Conservation (phyloP, 2,329 filamentous ascomycete genomes). For the Aspergillus arachidicola region DNA sequence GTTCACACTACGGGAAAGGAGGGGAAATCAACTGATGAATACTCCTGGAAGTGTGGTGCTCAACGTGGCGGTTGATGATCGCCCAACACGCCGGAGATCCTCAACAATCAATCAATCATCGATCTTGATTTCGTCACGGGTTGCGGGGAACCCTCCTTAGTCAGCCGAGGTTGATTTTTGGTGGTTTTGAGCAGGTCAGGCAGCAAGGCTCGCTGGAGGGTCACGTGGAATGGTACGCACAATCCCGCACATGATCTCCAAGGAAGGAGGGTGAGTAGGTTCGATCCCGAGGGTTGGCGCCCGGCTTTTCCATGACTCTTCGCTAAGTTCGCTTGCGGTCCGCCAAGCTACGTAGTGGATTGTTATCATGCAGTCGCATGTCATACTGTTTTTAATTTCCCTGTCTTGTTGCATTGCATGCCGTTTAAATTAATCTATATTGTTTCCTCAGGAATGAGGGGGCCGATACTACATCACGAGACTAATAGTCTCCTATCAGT, state of each 20-base stretch:
- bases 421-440: conserved; percentile 4
- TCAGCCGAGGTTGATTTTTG: background rate
- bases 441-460: background rate
- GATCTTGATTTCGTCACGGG: background rate
- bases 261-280: background rate
- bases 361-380: background rate
- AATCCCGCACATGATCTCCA: background rate
- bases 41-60: background rate
- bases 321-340: background rate
- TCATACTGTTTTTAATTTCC: background rate
- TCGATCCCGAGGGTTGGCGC: background rate
- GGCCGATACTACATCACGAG: background rate
- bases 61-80: conserved; percentile 13
- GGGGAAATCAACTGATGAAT: conserved; percentile 2
- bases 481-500: background rate
- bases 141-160: background rate
- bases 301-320: background rate
- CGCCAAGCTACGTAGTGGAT: background rate
- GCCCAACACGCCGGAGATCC: conserved; percentile 12
- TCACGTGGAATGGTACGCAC: background rate
- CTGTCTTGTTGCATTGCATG: conserved; percentile 3
- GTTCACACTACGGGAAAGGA: conserved; percentile 7
- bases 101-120: conserved; percentile 12
- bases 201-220: background rate
- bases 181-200: background rate